These are phyloP conservation scores for Lithospermum erythrorhizon DNA, from an alignment of 257 asterid genomes.

Conservation along the genomic window DNA sequence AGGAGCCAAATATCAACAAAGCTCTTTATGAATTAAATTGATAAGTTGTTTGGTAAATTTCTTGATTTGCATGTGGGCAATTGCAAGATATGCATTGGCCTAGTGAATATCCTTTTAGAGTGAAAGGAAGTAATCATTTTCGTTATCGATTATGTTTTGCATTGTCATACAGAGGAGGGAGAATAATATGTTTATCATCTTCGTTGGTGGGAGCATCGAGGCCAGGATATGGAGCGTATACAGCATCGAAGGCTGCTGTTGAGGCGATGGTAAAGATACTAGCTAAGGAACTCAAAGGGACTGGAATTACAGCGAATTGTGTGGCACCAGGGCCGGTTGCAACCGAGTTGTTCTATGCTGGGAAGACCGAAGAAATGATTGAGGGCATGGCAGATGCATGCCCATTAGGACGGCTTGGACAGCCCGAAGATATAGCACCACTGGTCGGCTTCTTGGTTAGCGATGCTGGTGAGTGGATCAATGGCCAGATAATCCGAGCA, in stretches of 20 bases:
- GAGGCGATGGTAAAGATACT: constrained; percentile 58
- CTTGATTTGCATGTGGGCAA: too few species aligned
- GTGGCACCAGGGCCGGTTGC: constrained; percentile 63
- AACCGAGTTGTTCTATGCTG: constrained; percentile 50
- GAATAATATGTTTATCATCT: constrained; percentile 42
- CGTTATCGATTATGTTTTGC: too few species aligned
- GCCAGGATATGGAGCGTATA: constrained; percentile 49
- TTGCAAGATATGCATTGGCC: too few species aligned
- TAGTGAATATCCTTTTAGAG: too few species aligned
- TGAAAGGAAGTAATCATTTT: too few species aligned
- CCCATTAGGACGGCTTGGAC: constrained; percentile 53
- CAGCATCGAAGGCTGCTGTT: constrained; percentile 69
- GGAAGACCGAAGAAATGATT: constrained; percentile 47
- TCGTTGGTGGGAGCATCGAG: constrained; percentile 34
- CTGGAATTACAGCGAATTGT: constrained; percentile 51
- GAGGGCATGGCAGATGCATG: constrained; percentile 24
- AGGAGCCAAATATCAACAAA: too few species aligned
- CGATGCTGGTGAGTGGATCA: constrained; percentile 57
- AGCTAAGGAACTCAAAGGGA: constrained; percentile 71
- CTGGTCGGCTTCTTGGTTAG: constrained; percentile 44
- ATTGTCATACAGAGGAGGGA: constrained; percentile 31
- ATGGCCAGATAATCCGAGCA: constrained; percentile 40
- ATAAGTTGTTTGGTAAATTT: too few species aligned
- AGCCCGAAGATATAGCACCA: constrained; percentile 46
- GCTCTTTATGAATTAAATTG: too few species aligned